Evolutionary conservation across 179 eudicot species (phyloP).

Genomic region (Pouteria campechiana): DNA sequence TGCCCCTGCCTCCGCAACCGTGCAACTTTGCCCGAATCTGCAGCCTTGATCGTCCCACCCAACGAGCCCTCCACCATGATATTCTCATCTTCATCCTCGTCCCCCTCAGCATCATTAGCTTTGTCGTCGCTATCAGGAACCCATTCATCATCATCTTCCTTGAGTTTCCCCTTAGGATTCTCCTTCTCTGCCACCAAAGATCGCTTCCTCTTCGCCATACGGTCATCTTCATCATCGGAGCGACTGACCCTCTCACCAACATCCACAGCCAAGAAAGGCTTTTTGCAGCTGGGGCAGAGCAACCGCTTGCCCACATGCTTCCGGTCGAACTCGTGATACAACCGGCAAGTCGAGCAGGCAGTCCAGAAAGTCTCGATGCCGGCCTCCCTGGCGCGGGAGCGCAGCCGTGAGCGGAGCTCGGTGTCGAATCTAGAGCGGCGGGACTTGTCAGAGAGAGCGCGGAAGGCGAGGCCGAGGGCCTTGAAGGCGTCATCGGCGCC

Average conservation of each 20-base stretch:
- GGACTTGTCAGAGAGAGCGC: slow-evolving; percentile 36
- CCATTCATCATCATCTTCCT: slow-evolving; percentile 25
- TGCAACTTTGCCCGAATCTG: slow-evolving; percentile 3
- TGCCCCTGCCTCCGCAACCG: slow-evolving; percentile 12
- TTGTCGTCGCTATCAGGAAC: slow-evolving; percentile 3
- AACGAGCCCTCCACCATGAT: slow-evolving; percentile 5
- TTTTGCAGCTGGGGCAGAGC: slow-evolving; percentile 56
- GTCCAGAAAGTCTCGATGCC: slow-evolving; percentile 36
- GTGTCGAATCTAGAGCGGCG: slow-evolving; percentile 40
- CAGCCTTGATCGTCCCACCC: slow-evolving; percentile 6
- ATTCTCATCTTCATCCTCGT: slow-evolving; percentile 3
- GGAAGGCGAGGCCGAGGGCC: slow-evolving; percentile 42
- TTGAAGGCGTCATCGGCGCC: slow-evolving; percentile 63
- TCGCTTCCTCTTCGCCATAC: slow-evolving; percentile 10
- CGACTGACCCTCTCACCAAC: slow-evolving; percentile 2
- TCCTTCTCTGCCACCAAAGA: slow-evolving; percentile 4
- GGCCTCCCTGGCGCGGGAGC: slow-evolving; percentile 16
- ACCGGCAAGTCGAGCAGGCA: slow-evolving; percentile 32
- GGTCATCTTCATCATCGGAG: slow-evolving; percentile 2
- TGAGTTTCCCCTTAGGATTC: slow-evolving; percentile 23
- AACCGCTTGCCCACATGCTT: slow-evolving; percentile 46
- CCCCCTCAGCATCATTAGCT: slow-evolving; percentile 1
- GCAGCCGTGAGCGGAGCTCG: slow-evolving; percentile 36
- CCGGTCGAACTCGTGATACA: slow-evolving; percentile 47
- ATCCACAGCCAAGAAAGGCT: slow-evolving; percentile 45